Base-by-base conservation (phyloP, 2,329 filamentous ascomycete genomes). In the Cryoendolithus antarcticus region DNA sequence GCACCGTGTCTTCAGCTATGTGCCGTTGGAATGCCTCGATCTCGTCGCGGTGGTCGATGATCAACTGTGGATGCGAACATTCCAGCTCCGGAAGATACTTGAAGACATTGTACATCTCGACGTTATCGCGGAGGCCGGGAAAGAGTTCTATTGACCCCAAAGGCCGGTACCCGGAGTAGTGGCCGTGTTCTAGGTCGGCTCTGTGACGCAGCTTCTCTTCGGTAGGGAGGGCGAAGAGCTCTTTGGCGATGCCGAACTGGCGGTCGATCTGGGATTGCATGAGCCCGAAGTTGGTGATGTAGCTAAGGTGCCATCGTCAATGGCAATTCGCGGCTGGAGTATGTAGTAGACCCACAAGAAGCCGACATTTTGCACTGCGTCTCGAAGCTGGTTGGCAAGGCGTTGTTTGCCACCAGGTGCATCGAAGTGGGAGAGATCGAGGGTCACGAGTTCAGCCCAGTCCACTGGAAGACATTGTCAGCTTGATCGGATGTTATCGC, bases 241-340 rank as follows among this genome's bases (percentile, higher is more conserved):
- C 62, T 41, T 74, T 72, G 2, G 69, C 75, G 2, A 80, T 65
- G 9, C 74, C 72, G 45, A 78, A 79, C 47, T 80, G 75, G 6
- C 64, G 62, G 48, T 79, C 69, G 2, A 80, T 66, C 50, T 75
- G 62, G 34, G 76, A 71, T 52, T 77, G 72, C 1, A 58, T 61
- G n/a, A 80, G 63, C 29, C 74, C 75, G 44, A 73, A 78, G 57
- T 78, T 76, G 41, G 69, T 71, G 19, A 79, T 68, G 45, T 78
- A 77, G 59, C 38, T 40, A 34, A 8, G 27, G n/a, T 8, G 2
- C 24, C 10, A 13, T 35, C 28, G 32, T 19, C 4, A 19, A 19
- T 9, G 4, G 9, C 21, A 3, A 5, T 11, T 15, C 9, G 15
- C 3, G 15, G 28, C 6, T 21, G 29, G 29, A 11, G 11, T 15